Conservation (phyloP, 768 basidiomycete genomes). For the Serpula lacrymans region DNA sequence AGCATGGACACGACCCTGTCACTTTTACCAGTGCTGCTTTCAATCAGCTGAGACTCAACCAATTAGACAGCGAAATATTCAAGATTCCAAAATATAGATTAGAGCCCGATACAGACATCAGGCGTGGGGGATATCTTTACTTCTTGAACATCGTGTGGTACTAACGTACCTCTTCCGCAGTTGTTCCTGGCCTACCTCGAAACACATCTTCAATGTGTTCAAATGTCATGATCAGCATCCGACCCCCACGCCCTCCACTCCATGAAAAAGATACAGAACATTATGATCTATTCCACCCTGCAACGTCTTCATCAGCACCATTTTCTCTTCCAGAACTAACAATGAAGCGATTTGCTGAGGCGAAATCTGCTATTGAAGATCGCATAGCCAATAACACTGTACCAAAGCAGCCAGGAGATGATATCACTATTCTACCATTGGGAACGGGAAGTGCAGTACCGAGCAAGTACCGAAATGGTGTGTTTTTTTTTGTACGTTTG, state of each 20-base stretch:
- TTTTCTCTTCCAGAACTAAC: slow-evolving; percentile 26
- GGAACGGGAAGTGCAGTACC: slow-evolving; percentile 90
- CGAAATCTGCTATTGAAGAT: slow-evolving; percentile 29
- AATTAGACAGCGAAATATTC: slow-evolving; percentile 74
- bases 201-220: slow-evolving; percentile 42
- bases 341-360: slow-evolving; percentile 36
- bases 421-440: slow-evolving; percentile 70
- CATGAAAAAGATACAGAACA: slow-evolving; percentile 25
- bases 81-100: slow-evolving; percentile 56
- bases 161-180: slow-evolving; percentile 1
- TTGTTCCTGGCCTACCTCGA: slow-evolving; percentile 44
- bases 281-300: slow-evolving; percentile 29
- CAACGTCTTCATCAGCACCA: slow-evolving; percentile 11
- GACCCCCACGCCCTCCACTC: slow-evolving; percentile 43
- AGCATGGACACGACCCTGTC: slow-evolving; percentile 58
- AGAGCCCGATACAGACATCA: slow-evolving; percentile 37
- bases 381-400: too few relatives aligned
- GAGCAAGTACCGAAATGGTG: slow-evolving; percentile 85
- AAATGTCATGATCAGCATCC: slow-evolving; percentile 40
- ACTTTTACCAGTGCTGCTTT: slow-evolving; percentile 74
- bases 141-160: not conserved
- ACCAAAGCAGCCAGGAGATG: slow-evolving; percentile 44
- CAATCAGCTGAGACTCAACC: slow-evolving; percentile 67
- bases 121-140: slow-evolving; percentile 17
- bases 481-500: slow-evolving; percentile 12